A percentile compares a stretch with the other conserved stretches of the same genome.
These are phyloP conservation scores for Climacium dendroides DNA, from an alignment of 225 moss, liverwort and hornwort species.

Conservation along the genomic window DNA sequence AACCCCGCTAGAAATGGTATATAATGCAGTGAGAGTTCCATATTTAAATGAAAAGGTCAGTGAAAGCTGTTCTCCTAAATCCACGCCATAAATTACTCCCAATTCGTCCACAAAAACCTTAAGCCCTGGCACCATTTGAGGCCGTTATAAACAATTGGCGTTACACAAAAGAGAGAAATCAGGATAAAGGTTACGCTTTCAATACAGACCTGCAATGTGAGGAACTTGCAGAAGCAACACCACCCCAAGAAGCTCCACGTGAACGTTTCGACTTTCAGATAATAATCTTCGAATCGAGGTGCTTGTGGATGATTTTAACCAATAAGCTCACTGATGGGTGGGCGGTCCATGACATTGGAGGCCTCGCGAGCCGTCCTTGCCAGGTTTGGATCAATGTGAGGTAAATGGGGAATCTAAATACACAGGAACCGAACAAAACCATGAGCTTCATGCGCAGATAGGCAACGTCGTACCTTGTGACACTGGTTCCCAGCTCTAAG, in stretches of 20 bases:
- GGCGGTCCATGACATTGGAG: conserved; percentile 82
- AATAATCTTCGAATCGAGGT: not conserved
- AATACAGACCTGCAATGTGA: conserved; percentile 10
- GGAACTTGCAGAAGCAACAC: conserved; percentile 1
- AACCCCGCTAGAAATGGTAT: not conserved
- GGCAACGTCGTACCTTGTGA: not conserved
- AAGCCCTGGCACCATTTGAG: conserved; percentile 5
- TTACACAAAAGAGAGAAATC: not conserved
- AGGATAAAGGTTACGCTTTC: not conserved
- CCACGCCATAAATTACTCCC: not conserved
- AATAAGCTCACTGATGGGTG: conserved; percentile 90
- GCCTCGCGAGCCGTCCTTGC: conserved; percentile 67
- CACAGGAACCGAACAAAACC: not conserved
- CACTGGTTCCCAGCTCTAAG: not conserved
- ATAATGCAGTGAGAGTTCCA: not conserved
- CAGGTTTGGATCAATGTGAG: conserved; percentile 59
- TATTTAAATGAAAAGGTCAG: not conserved
- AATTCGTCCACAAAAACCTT: not conserved
- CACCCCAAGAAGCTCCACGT: not conserved
- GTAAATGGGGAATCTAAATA: conserved; percentile 72
- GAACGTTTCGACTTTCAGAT: not conserved
- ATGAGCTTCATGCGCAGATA: not conserved
- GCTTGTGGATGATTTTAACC: conserved; percentile 18
- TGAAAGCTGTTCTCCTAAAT: conserved; percentile 3
- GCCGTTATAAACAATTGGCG: conserved; percentile 9